Percentiles rank a stretch among this genome's conserved stretches.
phyloP scores from a whole-genome alignment of 495 filamentous ascomycete species.

The Aspergillus heteromorphus region DNA sequence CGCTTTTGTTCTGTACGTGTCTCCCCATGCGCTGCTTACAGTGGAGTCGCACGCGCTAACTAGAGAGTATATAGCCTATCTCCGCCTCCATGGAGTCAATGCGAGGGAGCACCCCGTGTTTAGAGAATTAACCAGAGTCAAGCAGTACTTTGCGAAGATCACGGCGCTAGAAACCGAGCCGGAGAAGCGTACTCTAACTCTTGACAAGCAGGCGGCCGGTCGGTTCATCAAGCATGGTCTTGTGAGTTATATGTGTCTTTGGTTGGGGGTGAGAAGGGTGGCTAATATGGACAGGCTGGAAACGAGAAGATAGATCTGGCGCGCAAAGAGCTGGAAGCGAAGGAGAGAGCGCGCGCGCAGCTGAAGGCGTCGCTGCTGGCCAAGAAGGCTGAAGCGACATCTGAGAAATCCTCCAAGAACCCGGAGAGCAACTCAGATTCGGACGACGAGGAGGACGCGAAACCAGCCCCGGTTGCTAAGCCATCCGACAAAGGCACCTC shows the following conservation, averaged over 20 bases:
- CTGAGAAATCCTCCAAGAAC: constrained; percentile 14
- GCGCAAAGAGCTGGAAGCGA: constrained; percentile 47
- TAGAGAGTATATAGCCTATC: constrained; percentile 55
- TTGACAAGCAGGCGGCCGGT: constrained; percentile 76
- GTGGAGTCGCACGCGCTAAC: constrained; percentile 16
- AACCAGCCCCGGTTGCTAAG: constrained; percentile 3
- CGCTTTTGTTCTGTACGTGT: constrained; percentile 77
- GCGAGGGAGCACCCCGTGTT: constrained; percentile 81
- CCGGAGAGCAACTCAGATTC: constrained; percentile 18
- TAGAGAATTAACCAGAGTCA: constrained; percentile 75
- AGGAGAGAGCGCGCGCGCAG: constrained; percentile 46
- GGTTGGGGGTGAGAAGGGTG: not conserved
- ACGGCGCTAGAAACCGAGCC: constrained; percentile 54
- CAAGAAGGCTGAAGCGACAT: constrained; percentile 22
- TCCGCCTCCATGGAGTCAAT: constrained; percentile 73
- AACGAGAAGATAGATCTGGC: constrained; percentile 58
- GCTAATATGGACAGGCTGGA: constrained; percentile 43
- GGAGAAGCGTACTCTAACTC: constrained; percentile 49
- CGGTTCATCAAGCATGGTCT: constrained; percentile 78
- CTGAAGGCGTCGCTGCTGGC: constrained; percentile 43
- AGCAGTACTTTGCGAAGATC: constrained; percentile 91
- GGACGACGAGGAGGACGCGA: constrained; percentile 21
- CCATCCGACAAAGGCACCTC: constrained; percentile 1
- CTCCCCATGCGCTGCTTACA: not conserved
- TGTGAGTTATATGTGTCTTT: constrained; percentile 30